These are phyloP conservation scores for Pyracantha coccinea DNA, from an alignment of 331 rosid species.

Conservation along the genomic window DNA sequence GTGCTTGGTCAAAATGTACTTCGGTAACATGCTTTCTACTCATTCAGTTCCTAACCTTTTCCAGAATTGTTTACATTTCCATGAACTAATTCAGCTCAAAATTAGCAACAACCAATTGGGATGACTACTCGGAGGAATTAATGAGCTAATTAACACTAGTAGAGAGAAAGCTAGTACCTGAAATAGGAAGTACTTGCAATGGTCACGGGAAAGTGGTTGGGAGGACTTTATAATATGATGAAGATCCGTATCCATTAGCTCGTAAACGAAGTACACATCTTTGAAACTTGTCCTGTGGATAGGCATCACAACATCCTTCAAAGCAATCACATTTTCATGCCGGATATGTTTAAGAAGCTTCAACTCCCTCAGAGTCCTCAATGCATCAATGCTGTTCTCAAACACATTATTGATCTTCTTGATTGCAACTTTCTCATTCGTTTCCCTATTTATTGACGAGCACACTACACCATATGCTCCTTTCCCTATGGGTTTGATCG, in stretches of 20 bases:
- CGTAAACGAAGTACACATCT: constrained; percentile 49
- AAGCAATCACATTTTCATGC: constrained; percentile 43
- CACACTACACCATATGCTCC: constrained; percentile 52
- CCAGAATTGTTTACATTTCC: neutral
- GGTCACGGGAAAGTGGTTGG: constrained; percentile 39
- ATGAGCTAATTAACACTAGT: neutral
- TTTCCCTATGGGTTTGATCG: constrained; percentile 43
- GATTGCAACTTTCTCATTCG: constrained; percentile 47
- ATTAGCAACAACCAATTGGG: neutral
- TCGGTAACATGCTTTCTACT: neutral
- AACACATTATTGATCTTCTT: constrained; percentile 47
- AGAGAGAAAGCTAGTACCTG: constrained; percentile 24
- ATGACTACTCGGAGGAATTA: neutral
- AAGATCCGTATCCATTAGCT: too few species aligned
- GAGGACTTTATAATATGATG: constrained; percentile 47
- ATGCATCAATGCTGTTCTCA: constrained; percentile 36
- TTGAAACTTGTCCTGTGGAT: constrained; percentile 27
- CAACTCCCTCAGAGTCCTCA: constrained; percentile 49
- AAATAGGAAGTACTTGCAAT: constrained; percentile 44
- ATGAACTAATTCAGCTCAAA: neutral
- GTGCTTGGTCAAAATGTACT: neutral
- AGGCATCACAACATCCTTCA: constrained; percentile 52
- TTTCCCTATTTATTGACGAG: constrained; percentile 36
- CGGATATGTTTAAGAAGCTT: constrained; percentile 37
- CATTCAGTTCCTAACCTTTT: neutral